phyloP scores from a whole-genome alignment of 306 rosid species.

The Quercus gilva region DNA sequence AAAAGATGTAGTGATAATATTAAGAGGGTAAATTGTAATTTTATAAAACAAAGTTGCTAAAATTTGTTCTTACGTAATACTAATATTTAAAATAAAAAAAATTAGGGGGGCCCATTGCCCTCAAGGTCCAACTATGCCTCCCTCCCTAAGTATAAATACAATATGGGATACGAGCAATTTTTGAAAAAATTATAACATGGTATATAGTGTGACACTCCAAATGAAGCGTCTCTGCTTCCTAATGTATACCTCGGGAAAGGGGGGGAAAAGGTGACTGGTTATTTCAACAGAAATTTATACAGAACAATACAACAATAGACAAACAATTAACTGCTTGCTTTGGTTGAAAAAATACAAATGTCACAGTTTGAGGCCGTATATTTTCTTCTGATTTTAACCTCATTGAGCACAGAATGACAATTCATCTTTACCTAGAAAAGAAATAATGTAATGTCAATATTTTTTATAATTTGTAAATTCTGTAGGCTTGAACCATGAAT shows the following conservation, averaged over 20 bases:
- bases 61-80: too few relatives aligned
- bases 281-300: neutral
- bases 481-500: neutral
- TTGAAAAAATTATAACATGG: accelerated
- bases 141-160: accelerated
- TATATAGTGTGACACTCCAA: too few relatives aligned
- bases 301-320: neutral
- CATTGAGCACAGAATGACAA: neutral
- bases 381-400: neutral
- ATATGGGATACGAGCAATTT: too few relatives aligned
- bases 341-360: neutral
- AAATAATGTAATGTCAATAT: neutral
- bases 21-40: too few relatives aligned
- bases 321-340: neutral
- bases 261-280: too few relatives aligned
- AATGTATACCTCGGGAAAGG: too few relatives aligned
- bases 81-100: too few relatives aligned
- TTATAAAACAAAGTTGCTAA: too few relatives aligned
- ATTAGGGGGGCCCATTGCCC: too few relatives aligned
- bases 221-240: too few relatives aligned
- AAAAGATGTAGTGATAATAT: too few relatives aligned
- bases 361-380: neutral
- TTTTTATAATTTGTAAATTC: neutral
- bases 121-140: too few relatives aligned
- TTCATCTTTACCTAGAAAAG: neutral